Conservation (phyloP, 1,139 yeast genomes). For the Blastobotrys illinoisensis region DNA sequence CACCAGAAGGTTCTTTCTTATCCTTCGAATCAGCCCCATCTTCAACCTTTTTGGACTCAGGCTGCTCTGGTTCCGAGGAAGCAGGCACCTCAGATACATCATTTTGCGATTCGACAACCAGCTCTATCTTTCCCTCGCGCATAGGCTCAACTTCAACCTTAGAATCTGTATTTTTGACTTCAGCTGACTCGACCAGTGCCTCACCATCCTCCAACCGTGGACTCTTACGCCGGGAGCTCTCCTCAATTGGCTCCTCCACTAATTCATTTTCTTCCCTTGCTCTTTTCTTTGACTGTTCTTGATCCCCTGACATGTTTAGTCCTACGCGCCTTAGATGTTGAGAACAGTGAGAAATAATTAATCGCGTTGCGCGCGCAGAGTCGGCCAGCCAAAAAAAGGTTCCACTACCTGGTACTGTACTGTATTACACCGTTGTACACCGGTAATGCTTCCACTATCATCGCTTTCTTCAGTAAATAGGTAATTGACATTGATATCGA, state of each 20-base stretch:
- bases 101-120: neutral
- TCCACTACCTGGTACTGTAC: too few species aligned
- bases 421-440: too few species aligned
- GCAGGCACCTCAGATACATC: neutral
- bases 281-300: conserved; percentile 7
- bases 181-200: neutral
- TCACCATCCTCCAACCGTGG: conserved; percentile 8
- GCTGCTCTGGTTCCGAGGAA: neutral
- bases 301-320: neutral
- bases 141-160: conserved; percentile 6
- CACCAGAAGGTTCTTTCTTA: conserved; percentile 1
- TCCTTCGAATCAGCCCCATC: conserved; percentile 3
- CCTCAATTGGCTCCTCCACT: conserved; percentile 7
- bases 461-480: too few species aligned
- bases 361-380: neutral
- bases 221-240: neutral
- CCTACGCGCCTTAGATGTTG: neutral
- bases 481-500: too few species aligned
- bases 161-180: conserved; percentile 5
- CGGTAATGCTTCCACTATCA: too few species aligned
- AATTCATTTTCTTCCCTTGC: conserved; percentile 11
- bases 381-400: neutral
- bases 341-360: neutral
- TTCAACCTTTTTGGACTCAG: conserved; percentile 4
- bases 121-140: conserved; percentile 3